Evolutionary conservation across 2,329 filamentous ascomycete species (phyloP).

Genomic region (Macroventuria anomochaeta): DNA sequence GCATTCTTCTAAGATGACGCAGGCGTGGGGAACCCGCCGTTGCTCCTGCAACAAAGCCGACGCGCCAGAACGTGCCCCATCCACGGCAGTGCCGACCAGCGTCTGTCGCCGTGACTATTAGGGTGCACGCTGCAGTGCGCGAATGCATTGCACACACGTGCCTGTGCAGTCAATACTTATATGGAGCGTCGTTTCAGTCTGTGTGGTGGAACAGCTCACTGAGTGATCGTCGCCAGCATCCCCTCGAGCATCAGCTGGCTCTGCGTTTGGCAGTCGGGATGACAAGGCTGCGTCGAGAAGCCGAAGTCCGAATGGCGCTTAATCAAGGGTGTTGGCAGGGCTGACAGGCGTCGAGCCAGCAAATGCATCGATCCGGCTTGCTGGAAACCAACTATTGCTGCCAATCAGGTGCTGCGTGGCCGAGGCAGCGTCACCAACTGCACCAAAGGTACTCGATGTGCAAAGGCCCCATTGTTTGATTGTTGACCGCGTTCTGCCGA

Average conservation of each 20-base stretch:
- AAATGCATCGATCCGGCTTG: slow-evolving; percentile 1
- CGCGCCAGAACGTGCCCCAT: not conserved
- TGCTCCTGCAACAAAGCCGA: slow-evolving; percentile 16
- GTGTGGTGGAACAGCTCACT: not conserved
- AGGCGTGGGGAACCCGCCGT: slow-evolving; percentile 18
- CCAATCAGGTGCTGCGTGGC: slow-evolving; percentile 1
- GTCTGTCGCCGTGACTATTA: not conserved
- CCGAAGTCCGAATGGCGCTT: not conserved
- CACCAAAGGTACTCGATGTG: not conserved
- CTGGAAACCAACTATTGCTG: not conserved
- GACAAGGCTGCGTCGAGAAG: slow-evolving; percentile 1
- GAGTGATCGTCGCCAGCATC: slow-evolving; percentile 7
- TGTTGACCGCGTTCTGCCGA: too few relatives aligned
- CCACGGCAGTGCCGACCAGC: not conserved
- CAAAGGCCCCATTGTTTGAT: not conserved
- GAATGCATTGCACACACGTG: not conserved
- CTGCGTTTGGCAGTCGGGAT: not conserved
- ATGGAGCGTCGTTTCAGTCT: not conserved
- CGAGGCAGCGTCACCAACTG: not conserved
- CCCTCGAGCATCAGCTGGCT: not conserved
- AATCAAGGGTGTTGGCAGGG: slow-evolving; percentile 1
- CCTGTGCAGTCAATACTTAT: not conserved
- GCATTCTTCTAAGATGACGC: slow-evolving; percentile 18
- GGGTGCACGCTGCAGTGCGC: not conserved
- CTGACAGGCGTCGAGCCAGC: slow-evolving; percentile 6